Base-by-base conservation (phyloP, 192 early-diverging fungal genomes). In the Hyaloraphidium curvatum region DNA sequence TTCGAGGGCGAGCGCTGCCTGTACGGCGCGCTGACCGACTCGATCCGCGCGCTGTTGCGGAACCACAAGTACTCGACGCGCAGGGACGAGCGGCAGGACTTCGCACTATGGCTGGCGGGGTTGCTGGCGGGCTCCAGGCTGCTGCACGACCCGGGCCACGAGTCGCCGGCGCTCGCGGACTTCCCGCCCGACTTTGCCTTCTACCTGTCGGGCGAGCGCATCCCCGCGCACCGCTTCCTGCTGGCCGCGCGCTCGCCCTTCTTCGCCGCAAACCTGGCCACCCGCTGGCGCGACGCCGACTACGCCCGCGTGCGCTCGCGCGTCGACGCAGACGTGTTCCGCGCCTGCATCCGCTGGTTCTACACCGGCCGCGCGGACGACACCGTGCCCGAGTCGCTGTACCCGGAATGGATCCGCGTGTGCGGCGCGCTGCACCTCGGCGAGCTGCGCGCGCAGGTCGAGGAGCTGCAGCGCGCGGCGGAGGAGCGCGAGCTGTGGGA, bases 1-100 rank as follows among this genome's bases (percentile, higher is more conserved):
- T 76, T 75, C 54, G 67, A 75, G 61, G 74, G 74, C 28, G 62
- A 65, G 35, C 55, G 58, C 2, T 55, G 54, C 40, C 55, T 55
- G 16, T 61, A 67, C 60, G 74, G 66, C 26, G 71, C 73, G 27
- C 40, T 75, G 2, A 75, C 66, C 22, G 52, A 59, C 14, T 43
- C 74, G 28, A 75, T 75, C 35, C 43, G 69, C 21, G 37, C 31
- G 1, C 56, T 71, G 13, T 51, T 75, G 13, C 51, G 60, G 4
- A 58, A 56, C 19, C 59, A 71, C 35, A 62, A 64, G 33, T 57
- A 37, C 33, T 37, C 33, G 33, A 37, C n/a, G n/a, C n/a, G n/a
- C n/a, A n/a, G n/a, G n/a, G n/a, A n/a, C n/a, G n/a, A n/a, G n/a
- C n/a, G n/a, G n/a, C n/a, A n/a, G n/a, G n/a, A n/a, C n/a, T n/a